These are phyloP conservation scores for Paratinospora sagittata DNA, from an alignment of 164 flowering plant genomes.

Conservation along the genomic window DNA sequence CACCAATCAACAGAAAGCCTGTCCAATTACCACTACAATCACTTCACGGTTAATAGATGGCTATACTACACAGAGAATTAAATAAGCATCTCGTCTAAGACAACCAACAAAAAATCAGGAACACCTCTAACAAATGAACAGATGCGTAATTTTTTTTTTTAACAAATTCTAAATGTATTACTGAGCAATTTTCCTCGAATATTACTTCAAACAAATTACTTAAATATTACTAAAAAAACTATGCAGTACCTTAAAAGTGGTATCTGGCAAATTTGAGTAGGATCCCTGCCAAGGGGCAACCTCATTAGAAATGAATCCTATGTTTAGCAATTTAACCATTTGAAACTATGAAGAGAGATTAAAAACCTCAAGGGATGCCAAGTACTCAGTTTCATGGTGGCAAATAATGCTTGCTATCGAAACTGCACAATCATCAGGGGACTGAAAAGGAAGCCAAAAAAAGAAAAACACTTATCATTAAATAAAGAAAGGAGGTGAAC, in stretches of 20 bases:
- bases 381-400: constrained; percentile 87
- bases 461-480: neutral
- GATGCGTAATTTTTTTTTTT: neutral
- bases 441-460: constrained; percentile 55
- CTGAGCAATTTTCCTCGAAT: neutral
- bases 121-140: neutral
- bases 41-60: neutral
- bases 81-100: neutral
- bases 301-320: constrained; percentile 19
- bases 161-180: neutral
- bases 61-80: neutral
- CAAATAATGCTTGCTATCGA: constrained; percentile 69
- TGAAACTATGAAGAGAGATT: neutral
- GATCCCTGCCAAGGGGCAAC: constrained; percentile 54
- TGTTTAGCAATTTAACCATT: neutral
- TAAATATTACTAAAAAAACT: neutral
- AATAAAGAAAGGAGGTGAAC: neutral
- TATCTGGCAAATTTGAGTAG: constrained; percentile 82
- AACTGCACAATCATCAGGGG: constrained; percentile 73
- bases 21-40: neutral
- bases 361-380: constrained; percentile 75
- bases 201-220: neutral
- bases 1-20: neutral
- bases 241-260: constrained; percentile 80
- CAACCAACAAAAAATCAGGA: neutral